phyloP scores from a whole-genome alignment of 2,329 filamentous ascomycete species.

The Capronia coronata region DNA sequence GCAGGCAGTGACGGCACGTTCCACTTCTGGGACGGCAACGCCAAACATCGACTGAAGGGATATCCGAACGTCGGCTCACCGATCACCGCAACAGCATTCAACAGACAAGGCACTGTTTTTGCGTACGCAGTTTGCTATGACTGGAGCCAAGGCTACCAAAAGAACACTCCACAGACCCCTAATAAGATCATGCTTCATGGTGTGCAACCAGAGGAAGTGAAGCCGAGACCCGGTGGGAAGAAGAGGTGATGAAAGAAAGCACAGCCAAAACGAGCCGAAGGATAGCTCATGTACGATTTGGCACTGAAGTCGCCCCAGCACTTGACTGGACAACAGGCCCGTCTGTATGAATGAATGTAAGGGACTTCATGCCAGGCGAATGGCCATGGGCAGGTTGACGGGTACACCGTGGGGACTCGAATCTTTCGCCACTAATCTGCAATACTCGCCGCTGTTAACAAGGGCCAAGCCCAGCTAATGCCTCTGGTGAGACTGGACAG shows the following conservation, averaged over 20 bases:
- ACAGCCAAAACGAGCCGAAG: background rate
- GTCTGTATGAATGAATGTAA: too few species aligned
- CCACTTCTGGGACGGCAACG: slow-evolving; percentile 70
- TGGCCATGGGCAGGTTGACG: too few species aligned
- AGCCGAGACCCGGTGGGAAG: slow-evolving; percentile 45
- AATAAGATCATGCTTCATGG: slow-evolving; percentile 83
- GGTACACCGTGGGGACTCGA: too few species aligned
- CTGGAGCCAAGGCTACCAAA: slow-evolving; percentile 93
- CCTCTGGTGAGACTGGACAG: too few species aligned
- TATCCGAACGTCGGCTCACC: slow-evolving; percentile 78
- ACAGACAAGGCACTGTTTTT: slow-evolving; percentile 73
- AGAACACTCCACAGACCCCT: slow-evolving; percentile 63
- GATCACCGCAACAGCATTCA: slow-evolving; percentile 90
- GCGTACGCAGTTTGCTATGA: slow-evolving; percentile 92
- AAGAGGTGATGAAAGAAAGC: slow-evolving; percentile 30
- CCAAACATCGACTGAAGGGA: slow-evolving; percentile 82
- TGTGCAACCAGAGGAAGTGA: slow-evolving; percentile 59
- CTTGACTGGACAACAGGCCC: background rate
- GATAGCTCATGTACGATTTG: background rate
- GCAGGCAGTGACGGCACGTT: slow-evolving; percentile 94
- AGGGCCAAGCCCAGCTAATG: too few species aligned
- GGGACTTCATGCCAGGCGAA: too few species aligned
- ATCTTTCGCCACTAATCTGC: too few species aligned
- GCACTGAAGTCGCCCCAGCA: background rate
- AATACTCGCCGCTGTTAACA: too few species aligned